Evolutionary conservation across 2,329 filamentous ascomycete genomes (phyloP), one percentile per base, ranked within the genome.

Genomic region (Periglandula ipomoeae): DNA sequence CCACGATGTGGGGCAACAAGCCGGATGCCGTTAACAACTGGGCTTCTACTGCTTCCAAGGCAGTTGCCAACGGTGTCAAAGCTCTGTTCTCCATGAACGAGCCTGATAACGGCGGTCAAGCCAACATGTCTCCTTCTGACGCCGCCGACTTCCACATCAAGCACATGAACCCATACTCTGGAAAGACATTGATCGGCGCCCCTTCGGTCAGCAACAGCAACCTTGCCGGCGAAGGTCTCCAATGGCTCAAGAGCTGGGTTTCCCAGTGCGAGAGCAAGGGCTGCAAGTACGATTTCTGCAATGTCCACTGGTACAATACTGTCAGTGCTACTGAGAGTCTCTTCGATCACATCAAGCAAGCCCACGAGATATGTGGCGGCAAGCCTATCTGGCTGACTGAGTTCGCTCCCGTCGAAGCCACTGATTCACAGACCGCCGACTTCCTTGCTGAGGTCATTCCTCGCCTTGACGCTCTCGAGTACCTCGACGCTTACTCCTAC

Each of bases 11-110:
- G 82, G 74, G 77, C 47, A 63, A 13, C 23, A 22, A 20, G 15
- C 34, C 72, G 48, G 55, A 56, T 11, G 49, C 59, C 9, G 63
- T 65, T 11, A 71, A 76, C 62, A 71, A 71, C 57, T 87, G 82
- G 81, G 56, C 59, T 27, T 41, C 52, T 13, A 72, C 75, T 53
- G 80, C 74, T 41, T 61, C 73, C 47, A 60, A 64, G 15, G 77
- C 78, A 52, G 74, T 85, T 52, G 56, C 63, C 45, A 61, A 62
- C 11, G 83, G 82, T 49, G 67, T 75, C 55, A 75, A 71, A 53
- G 70, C 74, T 57, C 64, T 87, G 48, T 73, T 87, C 59, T 73
- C 74, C 63, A 86, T 85, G 76, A 88, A 88, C 73, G 84, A 88
- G 72, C 81, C 81, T 41, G 84, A 88, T 64, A 73, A 75, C 53